phyloP scores from a whole-genome alignment of 495 filamentous ascomycete species.

The Penicillium crystallinum region DNA sequence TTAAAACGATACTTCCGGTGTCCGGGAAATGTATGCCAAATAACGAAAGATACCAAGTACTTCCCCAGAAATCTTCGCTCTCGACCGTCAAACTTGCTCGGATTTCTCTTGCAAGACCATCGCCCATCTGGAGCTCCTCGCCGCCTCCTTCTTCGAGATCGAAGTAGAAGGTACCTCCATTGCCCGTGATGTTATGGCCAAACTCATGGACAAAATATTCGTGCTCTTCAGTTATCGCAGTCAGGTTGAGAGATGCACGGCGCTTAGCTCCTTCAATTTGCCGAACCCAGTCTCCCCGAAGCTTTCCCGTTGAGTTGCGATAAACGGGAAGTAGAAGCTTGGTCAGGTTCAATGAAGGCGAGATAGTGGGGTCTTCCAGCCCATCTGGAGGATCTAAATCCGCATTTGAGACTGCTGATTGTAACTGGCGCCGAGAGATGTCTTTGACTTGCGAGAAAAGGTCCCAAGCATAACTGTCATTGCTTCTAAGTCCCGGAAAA shows the following conservation, averaged over 20 bases:
- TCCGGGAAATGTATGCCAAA: conserved; percentile 79
- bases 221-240: conserved; percentile 43
- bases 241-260: conserved; percentile 45
- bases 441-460: conserved; percentile 50
- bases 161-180: conserved; percentile 41
- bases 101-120: conserved; percentile 52
- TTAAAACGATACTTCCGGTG: conserved; percentile 69
- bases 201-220: conserved; percentile 53
- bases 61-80: conserved; percentile 60
- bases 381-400: conserved; percentile 28
- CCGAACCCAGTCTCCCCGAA: conserved; percentile 72
- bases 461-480: conserved; percentile 72
- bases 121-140: conserved; percentile 27
- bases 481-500: conserved; percentile 65
- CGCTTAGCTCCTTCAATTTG: conserved; percentile 34
- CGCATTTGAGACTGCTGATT: conserved; percentile 36
- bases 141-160: conserved; percentile 40
- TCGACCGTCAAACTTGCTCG: conserved; percentile 62
- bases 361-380: conserved; percentile 37
- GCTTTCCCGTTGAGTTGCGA: conserved; percentile 73
- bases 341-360: conserved; percentile 37
- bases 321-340: conserved; percentile 54
- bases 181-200: conserved; percentile 63
- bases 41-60: conserved; percentile 68
- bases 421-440: conserved; percentile 49